phyloP scores from a whole-genome alignment of 768 basidiomycete genomes.

The Amanita polypyramis region DNA sequence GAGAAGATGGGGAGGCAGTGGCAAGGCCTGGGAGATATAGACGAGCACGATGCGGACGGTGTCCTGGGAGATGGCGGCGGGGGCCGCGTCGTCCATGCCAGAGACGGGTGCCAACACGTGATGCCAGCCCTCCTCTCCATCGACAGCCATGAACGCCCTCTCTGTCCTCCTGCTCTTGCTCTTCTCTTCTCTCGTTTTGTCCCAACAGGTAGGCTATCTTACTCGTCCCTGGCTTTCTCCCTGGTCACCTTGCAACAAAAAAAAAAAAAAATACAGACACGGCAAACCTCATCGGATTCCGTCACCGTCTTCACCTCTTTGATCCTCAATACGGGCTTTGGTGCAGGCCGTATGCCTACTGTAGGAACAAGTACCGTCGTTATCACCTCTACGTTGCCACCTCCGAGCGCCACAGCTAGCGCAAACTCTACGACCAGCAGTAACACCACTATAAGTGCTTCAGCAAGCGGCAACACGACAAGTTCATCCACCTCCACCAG shows the following conservation, averaged over 20 bases:
- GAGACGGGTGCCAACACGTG: constrained; percentile 16
- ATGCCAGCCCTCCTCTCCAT: constrained; percentile 14
- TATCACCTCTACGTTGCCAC: constrained; percentile 33
- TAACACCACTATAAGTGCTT: constrained; percentile 19
- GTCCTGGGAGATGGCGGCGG: constrained; percentile 20
- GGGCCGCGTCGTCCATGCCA: constrained; percentile 9
- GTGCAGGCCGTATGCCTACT: constrained; percentile 28
- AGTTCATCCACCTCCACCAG: constrained; percentile 20
- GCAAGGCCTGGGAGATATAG: constrained; percentile 42
- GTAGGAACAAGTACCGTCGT: constrained; percentile 31
- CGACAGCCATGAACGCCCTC: constrained; percentile 18
- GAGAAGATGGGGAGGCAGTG: constrained; percentile 52
- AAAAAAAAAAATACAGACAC: neutral
- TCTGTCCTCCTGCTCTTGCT: neutral
- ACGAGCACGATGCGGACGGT: constrained; percentile 39
- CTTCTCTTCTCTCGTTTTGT: constrained; percentile 6
- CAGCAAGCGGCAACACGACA: constrained; percentile 17
- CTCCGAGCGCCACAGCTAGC: constrained; percentile 9
- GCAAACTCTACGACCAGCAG: constrained; percentile 3
- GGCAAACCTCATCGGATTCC: constrained; percentile 10
- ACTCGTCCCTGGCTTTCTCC: neutral
- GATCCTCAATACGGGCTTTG: constrained; percentile 25
- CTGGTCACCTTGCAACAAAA: neutral
- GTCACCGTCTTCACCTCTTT: constrained; percentile 29
- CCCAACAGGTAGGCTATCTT: neutral